A percentile compares a stretch with the other conserved stretches of the same genome.
Evolutionary conservation across 192 early-diverging fungal genomes (phyloP).

Genomic region (Glomus cerebriforme): DNA sequence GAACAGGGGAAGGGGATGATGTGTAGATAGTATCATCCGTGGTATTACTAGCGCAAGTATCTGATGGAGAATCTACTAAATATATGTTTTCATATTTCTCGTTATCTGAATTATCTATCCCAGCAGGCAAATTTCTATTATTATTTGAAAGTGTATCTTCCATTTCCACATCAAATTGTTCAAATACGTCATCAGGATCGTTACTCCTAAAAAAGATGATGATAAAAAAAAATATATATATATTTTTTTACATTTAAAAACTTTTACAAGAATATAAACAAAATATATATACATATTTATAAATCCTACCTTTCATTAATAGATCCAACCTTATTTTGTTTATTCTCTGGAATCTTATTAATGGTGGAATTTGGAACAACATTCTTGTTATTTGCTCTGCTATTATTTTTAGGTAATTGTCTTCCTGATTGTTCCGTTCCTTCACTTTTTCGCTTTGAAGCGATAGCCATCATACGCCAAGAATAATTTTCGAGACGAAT

Average conservation of each 20-base stretch:
- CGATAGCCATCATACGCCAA: conserved; percentile 82
- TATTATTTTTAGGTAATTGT: neutral
- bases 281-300: too few relatives aligned
- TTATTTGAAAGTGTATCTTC: neutral
- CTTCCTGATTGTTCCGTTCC: conserved; percentile 32
- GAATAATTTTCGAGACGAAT: conserved; percentile 78
- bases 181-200: neutral
- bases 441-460: conserved; percentile 43
- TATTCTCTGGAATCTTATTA: neutral
- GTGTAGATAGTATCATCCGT: conserved; percentile 17
- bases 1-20: conserved; percentile 25
- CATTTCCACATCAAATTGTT: neutral
- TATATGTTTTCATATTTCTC: neutral
- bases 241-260: too few relatives aligned
- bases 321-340: neutral
- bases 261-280: too few relatives aligned
- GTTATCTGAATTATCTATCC: neutral
- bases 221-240: too few relatives aligned
- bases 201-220: neutral
- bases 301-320: neutral
- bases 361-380: neutral
- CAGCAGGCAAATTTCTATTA: neutral
- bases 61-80: conserved; percentile 20
- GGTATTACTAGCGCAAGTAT: conserved; percentile 3
- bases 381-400: neutral